Evolutionary conservation across 2,329 filamentous ascomycete genomes (phyloP).

Genomic region (Xylariaceae sp.): DNA sequence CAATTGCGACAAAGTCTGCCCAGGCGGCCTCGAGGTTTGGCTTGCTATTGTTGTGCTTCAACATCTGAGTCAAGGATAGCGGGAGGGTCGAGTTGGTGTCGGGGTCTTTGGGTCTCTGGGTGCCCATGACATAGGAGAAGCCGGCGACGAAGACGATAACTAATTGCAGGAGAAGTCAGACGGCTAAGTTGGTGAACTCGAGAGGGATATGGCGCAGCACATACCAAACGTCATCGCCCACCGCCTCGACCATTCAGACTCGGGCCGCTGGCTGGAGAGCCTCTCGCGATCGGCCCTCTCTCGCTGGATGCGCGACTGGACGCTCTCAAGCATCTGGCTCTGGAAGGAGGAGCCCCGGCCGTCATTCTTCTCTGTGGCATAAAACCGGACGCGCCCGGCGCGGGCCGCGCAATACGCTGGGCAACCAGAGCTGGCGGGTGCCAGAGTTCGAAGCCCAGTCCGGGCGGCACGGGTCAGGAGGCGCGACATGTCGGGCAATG

Average conservation of each 20-base stretch:
- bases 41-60: constrained; percentile 50
- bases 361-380: constrained; percentile 24
- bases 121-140: constrained; percentile 53
- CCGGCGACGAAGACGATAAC: constrained; percentile 35
- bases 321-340: constrained; percentile 53
- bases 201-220: constrained; percentile 10
- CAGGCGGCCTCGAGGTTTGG: constrained; percentile 62
- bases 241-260: constrained; percentile 33
- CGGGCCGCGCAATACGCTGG: too few relatives aligned
- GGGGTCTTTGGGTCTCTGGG: constrained; percentile 41
- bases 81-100: constrained; percentile 53
- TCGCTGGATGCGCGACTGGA: constrained; percentile 44
- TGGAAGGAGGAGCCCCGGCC: constrained; percentile 38
- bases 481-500: constrained; percentile 16
- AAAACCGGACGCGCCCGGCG: constrained; percentile 11
- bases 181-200: too few relatives aligned
- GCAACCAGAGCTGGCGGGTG: too few relatives aligned
- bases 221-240: constrained; percentile 49
- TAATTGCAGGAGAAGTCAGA: too few relatives aligned
- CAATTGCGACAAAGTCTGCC: constrained; percentile 58
- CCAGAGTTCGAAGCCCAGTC: constrained; percentile 13
- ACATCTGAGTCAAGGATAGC: constrained; percentile 41
- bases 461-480: constrained; percentile 14
- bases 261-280: constrained; percentile 34
- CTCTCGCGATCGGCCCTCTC: constrained; percentile 47